Evolutionary conservation across 768 basidiomycete species (phyloP).

Genomic region (Suillus fuscotomentosus): DNA sequence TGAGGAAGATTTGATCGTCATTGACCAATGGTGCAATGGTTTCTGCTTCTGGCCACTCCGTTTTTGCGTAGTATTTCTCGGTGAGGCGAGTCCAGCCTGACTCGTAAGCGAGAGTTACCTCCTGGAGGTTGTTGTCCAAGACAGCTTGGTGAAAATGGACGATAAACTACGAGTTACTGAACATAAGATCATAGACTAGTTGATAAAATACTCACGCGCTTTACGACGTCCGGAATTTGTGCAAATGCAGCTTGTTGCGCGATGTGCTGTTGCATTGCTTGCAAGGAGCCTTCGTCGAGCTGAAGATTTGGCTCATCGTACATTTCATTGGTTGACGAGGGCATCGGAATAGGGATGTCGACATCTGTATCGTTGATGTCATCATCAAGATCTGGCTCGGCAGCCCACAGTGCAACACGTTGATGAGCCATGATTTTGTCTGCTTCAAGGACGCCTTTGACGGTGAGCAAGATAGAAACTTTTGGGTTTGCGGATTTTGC

Average conservation of each 20-base stretch:
- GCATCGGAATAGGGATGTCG: slow-evolving; percentile 23
- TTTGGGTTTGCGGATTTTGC: slow-evolving; percentile 5
- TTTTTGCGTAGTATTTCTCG: slow-evolving; percentile 91
- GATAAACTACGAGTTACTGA: slow-evolving; percentile 65
- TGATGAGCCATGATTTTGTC: slow-evolving; percentile 53
- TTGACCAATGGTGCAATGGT: slow-evolving; percentile 92
- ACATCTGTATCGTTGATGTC: slow-evolving; percentile 71
- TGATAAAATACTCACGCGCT: slow-evolving; percentile 56
- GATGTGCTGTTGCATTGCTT: slow-evolving; percentile 81
- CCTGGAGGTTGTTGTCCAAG: slow-evolving; percentile 83
- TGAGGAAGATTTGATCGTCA: slow-evolving; percentile 94
- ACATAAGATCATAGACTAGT: neutral
- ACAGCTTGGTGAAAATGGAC: slow-evolving; percentile 95
- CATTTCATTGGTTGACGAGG: slow-evolving; percentile 26
- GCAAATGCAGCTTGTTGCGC: slow-evolving; percentile 81
- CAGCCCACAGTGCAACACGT: slow-evolving; percentile 70
- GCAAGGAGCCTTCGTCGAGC: slow-evolving; percentile 67
- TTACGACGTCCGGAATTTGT: slow-evolving; percentile 85
- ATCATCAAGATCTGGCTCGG: slow-evolving; percentile 79
- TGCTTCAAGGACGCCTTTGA: slow-evolving; percentile 2
- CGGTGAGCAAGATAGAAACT: slow-evolving; percentile 6
- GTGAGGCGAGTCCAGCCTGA: slow-evolving; percentile 97
- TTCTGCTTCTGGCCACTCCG: slow-evolving; percentile 98
- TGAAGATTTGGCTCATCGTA: slow-evolving; percentile 46
- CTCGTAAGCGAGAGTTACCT: slow-evolving; percentile 93